Conservation (phyloP, 2,329 filamentous ascomycete species). For the Talaromyces sp. region DNA sequence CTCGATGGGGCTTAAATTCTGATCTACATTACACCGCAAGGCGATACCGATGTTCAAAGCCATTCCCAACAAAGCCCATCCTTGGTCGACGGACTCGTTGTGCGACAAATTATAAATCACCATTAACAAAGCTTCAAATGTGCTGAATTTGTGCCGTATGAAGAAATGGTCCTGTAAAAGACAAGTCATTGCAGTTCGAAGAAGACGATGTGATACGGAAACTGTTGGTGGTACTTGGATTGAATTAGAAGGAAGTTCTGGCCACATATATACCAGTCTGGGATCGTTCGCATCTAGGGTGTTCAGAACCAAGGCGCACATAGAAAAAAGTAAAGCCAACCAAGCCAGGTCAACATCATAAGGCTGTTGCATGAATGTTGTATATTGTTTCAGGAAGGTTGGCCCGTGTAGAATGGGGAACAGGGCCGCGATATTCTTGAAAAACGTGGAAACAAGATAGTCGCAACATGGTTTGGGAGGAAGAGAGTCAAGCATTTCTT, state of each 20-base stretch:
- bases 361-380: slow-evolving; percentile 20
- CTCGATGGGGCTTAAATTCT: slow-evolving; percentile 22
- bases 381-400: slow-evolving; percentile 31
- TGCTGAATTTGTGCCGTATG: slow-evolving; percentile 31
- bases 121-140: slow-evolving; percentile 34
- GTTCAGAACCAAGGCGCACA: slow-evolving; percentile 27
- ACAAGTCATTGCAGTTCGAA: slow-evolving; percentile 28
- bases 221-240: not conserved
- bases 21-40: slow-evolving; percentile 33
- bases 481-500: slow-evolving; percentile 13
- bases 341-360: slow-evolving; percentile 26
- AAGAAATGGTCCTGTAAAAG: slow-evolving; percentile 34
- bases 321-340: slow-evolving; percentile 32
- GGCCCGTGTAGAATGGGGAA: slow-evolving; percentile 36
- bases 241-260: not conserved
- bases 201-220: slow-evolving; percentile 7
- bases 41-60: slow-evolving; percentile 34
- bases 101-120: slow-evolving; percentile 34
- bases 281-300: slow-evolving; percentile 26
- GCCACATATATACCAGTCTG: slow-evolving; percentile 22
- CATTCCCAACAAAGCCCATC: slow-evolving; percentile 34
- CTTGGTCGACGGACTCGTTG: slow-evolving; percentile 26
- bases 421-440: slow-evolving; percentile 16
- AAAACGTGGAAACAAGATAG: slow-evolving; percentile 20
- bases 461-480: slow-evolving; percentile 17